Evolutionary conservation across 345 rosid species (phyloP).

Genomic region (Melaleuca quinquenervia): DNA sequence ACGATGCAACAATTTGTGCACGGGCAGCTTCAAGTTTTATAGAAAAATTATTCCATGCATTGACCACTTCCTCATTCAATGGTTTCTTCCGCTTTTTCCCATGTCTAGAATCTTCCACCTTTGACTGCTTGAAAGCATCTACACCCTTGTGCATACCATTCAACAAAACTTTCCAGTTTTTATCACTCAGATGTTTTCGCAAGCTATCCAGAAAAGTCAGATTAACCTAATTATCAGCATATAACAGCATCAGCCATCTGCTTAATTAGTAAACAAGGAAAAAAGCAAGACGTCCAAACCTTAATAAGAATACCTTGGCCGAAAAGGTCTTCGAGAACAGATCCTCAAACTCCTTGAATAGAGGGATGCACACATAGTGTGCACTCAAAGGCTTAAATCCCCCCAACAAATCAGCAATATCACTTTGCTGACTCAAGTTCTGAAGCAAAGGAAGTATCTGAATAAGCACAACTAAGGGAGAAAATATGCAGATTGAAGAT

Average conservation of each 20-base stretch:
- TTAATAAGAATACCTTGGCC: slow-evolving; percentile 30
- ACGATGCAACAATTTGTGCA: slow-evolving; percentile 44
- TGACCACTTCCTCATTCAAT: slow-evolving; percentile 24
- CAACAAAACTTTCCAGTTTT: slow-evolving; percentile 54
- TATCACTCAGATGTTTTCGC: slow-evolving; percentile 26
- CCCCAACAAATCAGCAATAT: slow-evolving; percentile 85
- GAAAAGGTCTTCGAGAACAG: slow-evolving; percentile 44
- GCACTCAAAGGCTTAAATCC: slow-evolving; percentile 93
- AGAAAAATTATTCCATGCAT: slow-evolving; percentile 45
- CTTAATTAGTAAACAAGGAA: background rate
- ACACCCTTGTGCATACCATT: slow-evolving; percentile 32
- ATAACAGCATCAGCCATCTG: slow-evolving; percentile 10
- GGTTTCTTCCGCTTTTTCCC: slow-evolving; percentile 65
- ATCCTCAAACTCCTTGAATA: slow-evolving; percentile 58
- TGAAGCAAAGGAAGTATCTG: slow-evolving; percentile 12
- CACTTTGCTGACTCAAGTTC: slow-evolving; percentile 99
- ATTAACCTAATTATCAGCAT: slow-evolving; percentile 38
- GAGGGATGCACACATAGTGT: slow-evolving; percentile 46
- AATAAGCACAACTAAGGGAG: background rate
- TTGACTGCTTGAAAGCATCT: slow-evolving; percentile 9
- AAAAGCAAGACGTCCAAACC: background rate
- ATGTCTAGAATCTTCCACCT: slow-evolving; percentile 15
- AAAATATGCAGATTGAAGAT: background rate
- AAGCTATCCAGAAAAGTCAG: slow-evolving; percentile 21
- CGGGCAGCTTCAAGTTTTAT: slow-evolving; percentile 38